A percentile compares a stretch with the other conserved stretches of the same genome.
These are phyloP conservation scores for Fusarium vanettenii DNA, from an alignment of 2,329 filamentous ascomycete species.

Conservation along the genomic window DNA sequence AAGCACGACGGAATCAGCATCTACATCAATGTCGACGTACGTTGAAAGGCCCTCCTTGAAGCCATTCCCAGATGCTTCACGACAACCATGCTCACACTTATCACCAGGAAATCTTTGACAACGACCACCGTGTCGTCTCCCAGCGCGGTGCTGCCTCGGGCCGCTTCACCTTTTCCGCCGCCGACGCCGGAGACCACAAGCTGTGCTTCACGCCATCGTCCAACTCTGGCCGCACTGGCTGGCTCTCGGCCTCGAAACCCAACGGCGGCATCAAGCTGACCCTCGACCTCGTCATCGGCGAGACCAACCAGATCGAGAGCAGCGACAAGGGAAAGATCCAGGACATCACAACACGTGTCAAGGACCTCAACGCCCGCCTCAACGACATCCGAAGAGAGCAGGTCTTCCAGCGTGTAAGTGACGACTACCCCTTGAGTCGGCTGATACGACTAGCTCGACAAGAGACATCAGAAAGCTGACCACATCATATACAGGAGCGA, in stretches of 20 bases:
- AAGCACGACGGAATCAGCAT: constrained; percentile 82
- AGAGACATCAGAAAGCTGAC: constrained; percentile 10
- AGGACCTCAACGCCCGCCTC: constrained; percentile 87
- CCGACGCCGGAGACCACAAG: constrained; percentile 94
- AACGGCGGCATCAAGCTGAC: constrained; percentile 85
- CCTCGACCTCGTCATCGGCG: constrained; percentile 92
- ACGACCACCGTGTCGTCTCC: constrained; percentile 94
- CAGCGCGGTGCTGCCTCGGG: constrained; percentile 81
- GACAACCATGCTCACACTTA: constrained; percentile 12
- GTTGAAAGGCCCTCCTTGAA: constrained; percentile 39
- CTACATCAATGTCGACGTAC: constrained; percentile 88
- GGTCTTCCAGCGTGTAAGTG: constrained; percentile 88
- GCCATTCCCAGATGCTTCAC: neutral
- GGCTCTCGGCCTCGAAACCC: constrained; percentile 73
- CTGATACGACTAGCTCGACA: neutral
- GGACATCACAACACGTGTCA: constrained; percentile 88
- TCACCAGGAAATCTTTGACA: constrained; percentile 91
- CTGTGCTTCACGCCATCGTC: constrained; percentile 93
- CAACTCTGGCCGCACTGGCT: constrained; percentile 74
- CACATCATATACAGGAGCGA: constrained; percentile 74
- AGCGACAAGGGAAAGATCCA: constrained; percentile 93
- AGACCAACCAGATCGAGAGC: constrained; percentile 93
- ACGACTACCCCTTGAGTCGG: neutral
- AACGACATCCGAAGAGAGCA: constrained; percentile 93
- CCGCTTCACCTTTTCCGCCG: constrained; percentile 94